phyloP scores from a whole-genome alignment of 176 grass and related monocot genomes.

The Ensete ventricosum region DNA sequence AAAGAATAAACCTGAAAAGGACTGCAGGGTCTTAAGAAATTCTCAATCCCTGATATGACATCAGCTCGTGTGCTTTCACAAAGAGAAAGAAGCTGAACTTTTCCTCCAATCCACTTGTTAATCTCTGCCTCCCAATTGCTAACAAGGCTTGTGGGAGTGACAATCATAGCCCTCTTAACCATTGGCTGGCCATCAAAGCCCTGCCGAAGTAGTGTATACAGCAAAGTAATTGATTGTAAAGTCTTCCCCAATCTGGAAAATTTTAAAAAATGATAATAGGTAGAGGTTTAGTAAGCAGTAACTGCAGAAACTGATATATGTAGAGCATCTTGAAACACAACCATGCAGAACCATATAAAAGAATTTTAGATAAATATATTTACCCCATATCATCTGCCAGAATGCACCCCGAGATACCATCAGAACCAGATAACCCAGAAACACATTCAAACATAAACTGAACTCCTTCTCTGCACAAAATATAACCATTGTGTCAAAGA shows the following conservation, averaged over 20 bases:
- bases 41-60: slow-evolving; percentile 87
- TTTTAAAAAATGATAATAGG: slow-evolving; percentile 13
- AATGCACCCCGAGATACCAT: slow-evolving; percentile 94
- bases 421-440: slow-evolving; percentile 64
- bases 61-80: slow-evolving; percentile 92
- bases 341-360: slow-evolving; percentile 9
- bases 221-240: slow-evolving; percentile 83
- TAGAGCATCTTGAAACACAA: not conserved
- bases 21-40: slow-evolving; percentile 68
- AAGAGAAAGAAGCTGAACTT: slow-evolving; percentile 63
- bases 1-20: slow-evolving; percentile 59
- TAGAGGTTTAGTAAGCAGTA: slow-evolving; percentile 12
- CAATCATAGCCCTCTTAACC: slow-evolving; percentile 75
- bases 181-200: slow-evolving; percentile 90
- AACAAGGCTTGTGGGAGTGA: slow-evolving; percentile 93
- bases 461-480: slow-evolving; percentile 86
- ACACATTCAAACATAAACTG: slow-evolving; percentile 99
- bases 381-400: slow-evolving; percentile 99
- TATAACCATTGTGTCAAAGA: not conserved
- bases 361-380: slow-evolving; percentile 12
- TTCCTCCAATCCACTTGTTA: slow-evolving; percentile 77
- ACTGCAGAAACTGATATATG: not conserved
- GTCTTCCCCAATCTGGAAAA: slow-evolving; percentile 84
- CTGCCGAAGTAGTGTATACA: slow-evolving; percentile 76
- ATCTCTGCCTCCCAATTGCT: slow-evolving; percentile 97